phyloP scores from a whole-genome alignment of 345 rosid species.

The Capsella bursapastoris region DNA sequence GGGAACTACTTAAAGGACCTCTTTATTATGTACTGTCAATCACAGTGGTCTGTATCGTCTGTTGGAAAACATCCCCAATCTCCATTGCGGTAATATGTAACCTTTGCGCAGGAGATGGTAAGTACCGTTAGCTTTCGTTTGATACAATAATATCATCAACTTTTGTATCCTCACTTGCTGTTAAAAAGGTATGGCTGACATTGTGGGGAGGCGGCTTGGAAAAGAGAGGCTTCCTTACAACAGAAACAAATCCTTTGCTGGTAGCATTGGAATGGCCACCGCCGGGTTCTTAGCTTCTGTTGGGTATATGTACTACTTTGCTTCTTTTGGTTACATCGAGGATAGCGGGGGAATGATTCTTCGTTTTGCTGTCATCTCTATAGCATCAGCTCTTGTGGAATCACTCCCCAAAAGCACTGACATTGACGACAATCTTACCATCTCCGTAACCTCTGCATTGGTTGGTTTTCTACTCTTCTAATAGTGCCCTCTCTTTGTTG shows the following conservation, averaged over 20 bases:
- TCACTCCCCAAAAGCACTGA: conserved; percentile 79
- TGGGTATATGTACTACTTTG: conserved; percentile 73
- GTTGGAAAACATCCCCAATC: conserved; percentile 84
- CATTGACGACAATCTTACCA: conserved; percentile 92
- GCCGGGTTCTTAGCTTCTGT: conserved; percentile 78
- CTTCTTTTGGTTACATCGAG: conserved; percentile 66
- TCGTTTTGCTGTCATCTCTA: conserved; percentile 68
- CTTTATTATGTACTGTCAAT: conserved; percentile 71
- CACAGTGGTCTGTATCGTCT: conserved; percentile 60
- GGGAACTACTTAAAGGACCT: conserved; percentile 97
- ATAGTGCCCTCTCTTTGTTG: background rate
- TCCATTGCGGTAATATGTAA: conserved; percentile 84
- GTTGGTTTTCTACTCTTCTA: conserved; percentile 62
- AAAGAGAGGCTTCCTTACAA: conserved; percentile 75
- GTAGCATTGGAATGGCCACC: conserved; percentile 77
- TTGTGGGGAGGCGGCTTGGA: conserved; percentile 82
- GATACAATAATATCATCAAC: background rate
- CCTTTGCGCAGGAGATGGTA: conserved; percentile 99
- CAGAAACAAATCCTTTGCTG: conserved; percentile 76
- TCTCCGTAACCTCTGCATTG: conserved; percentile 64
- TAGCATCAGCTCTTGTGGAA: conserved; percentile 79
- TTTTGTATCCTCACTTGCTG: conserved; percentile 24
- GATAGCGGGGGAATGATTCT: conserved; percentile 55
- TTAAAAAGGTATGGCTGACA: conserved; percentile 77
- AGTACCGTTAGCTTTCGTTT: conserved; percentile 26